Conservation (phyloP, 2,329 filamentous ascomycete genomes). For the Teratosphaeria destructans region DNA sequence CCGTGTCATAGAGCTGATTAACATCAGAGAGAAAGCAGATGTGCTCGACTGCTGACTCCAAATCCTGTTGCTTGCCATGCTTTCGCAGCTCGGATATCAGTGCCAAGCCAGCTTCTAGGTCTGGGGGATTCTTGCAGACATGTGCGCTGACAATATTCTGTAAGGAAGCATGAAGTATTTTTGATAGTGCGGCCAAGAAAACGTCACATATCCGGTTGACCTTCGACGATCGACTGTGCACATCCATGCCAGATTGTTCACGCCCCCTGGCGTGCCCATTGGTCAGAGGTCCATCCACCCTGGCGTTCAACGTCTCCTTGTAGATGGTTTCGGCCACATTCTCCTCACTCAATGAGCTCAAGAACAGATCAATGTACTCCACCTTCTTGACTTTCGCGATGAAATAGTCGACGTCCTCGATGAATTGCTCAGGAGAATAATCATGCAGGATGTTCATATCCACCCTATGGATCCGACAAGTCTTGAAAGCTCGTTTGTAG, state of each 20-base stretch:
- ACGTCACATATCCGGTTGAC: conserved; percentile 84
- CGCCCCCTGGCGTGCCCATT: conserved; percentile 5
- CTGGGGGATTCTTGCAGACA: conserved; percentile 85
- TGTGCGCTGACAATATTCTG: conserved; percentile 93
- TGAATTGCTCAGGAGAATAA: conserved; percentile 77
- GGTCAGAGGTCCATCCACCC: conserved; percentile 4
- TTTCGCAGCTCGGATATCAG: conserved; percentile 64
- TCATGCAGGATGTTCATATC: conserved; percentile 98
- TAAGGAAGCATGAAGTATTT: conserved; percentile 53
- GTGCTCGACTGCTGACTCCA: conserved; percentile 85
- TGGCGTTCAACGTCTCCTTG: conserved; percentile 53
- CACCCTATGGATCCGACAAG: conserved; percentile 84
- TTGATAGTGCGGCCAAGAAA: conserved; percentile 58
- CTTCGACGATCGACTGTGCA: conserved; percentile 43
- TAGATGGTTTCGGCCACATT: conserved; percentile 93
- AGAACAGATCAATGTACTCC: conserved; percentile 78
- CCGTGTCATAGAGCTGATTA: conserved; percentile 81
- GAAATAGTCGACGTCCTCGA: conserved; percentile 64
- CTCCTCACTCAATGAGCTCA: conserved; percentile 54
- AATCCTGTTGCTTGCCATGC: conserved; percentile 55
- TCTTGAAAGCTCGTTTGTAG: conserved; percentile 73
- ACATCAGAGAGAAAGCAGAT: conserved; percentile 96
- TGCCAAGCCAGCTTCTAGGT: conserved; percentile 70
- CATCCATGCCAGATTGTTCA: not conserved
- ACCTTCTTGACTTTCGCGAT: conserved; percentile 74